Conservation (phyloP, 2,329 filamentous ascomycete genomes). For the Penicillium sp. region DNA sequence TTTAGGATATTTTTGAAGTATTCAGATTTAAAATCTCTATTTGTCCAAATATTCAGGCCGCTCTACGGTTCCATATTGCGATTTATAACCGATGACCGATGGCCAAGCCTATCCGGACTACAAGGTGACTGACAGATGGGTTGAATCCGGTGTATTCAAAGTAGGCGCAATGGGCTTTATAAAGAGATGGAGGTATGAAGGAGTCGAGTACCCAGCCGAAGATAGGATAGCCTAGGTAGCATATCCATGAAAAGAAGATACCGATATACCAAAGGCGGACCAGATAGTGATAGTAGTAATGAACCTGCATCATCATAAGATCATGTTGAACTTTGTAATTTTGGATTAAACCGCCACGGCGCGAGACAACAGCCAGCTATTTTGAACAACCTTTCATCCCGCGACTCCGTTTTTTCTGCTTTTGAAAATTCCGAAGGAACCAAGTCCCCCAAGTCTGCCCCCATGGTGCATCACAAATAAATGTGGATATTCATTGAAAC, state of each 20-base stretch:
- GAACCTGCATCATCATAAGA: slow-evolving; percentile 29
- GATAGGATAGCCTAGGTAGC: background rate
- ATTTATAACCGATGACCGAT: background rate
- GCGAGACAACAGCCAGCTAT: slow-evolving; percentile 43
- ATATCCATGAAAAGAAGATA: background rate
- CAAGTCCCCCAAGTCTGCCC: slow-evolving; percentile 24
- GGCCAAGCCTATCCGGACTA: background rate
- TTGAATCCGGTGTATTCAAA: background rate
- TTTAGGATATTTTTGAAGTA: too few species aligned
- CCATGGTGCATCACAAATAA: slow-evolving; percentile 35
- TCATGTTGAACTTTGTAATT: slow-evolving; percentile 40
- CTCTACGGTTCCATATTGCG: background rate
- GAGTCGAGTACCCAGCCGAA: background rate
- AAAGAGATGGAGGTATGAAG: background rate
- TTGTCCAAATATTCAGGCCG: background rate
- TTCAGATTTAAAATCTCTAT: background rate
- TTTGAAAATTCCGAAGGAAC: slow-evolving; percentile 34
- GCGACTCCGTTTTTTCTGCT: slow-evolving; percentile 40
- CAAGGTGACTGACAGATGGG: background rate
- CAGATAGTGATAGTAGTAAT: slow-evolving; percentile 15
- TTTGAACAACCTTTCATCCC: slow-evolving; percentile 45
- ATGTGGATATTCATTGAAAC: slow-evolving; percentile 37
- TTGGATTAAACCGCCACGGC: slow-evolving; percentile 46
- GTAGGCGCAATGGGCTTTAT: background rate
- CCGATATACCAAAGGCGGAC: background rate